Base-by-base conservation (phyloP, 768 basidiomycete genomes). In the Panus rudis region DNA sequence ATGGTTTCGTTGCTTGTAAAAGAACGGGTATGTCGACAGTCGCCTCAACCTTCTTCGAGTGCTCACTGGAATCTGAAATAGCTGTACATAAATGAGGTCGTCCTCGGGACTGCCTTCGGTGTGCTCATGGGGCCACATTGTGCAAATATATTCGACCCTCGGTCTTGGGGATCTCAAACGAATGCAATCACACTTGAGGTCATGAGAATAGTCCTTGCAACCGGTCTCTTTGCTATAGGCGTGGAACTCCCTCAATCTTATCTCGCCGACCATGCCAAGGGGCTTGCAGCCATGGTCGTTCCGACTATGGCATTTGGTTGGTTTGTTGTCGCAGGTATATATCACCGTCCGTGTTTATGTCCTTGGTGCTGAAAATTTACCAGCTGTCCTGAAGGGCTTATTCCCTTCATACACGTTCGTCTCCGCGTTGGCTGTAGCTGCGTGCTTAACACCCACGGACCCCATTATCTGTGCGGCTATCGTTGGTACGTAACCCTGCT, bases 201-300 rank as follows among this genome's bases (percentile, higher is more conserved):
- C 14, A 92, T 83, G 66, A 75, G 92, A 7, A 64, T 96, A 25
- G 86, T 96, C 39, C 84, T 99, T 34, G 93, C 84, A 3, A 83
- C 87, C 2, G 89, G 91, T 21, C 77, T 98, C 2, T 99, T 99
- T 54, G 88, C 93, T 6, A 90, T 97, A 24, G 94, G 94, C 2
- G 90, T 94, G 20, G 93, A 99, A 60, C 70, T 98, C 25, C 93
- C 94, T 0, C 70, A 77, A 43, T 76, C 80, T 1, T 97, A 97
- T 67, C 79, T 97, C 72, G 69, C 70, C 20, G 72, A 81, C 22
- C 90, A 94, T 54, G 85, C 77, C 31, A 82, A 74, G 52, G 78
- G 87, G 28, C 64, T 89, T 0, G 46, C 80, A 3, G 58, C 75
- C 30, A 76, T 88, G 76, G 79, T 89, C 14, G 72, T 89, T 0